Conservation (phyloP, 208 protist species). For the Jaenimonas drosophilae region DNA sequence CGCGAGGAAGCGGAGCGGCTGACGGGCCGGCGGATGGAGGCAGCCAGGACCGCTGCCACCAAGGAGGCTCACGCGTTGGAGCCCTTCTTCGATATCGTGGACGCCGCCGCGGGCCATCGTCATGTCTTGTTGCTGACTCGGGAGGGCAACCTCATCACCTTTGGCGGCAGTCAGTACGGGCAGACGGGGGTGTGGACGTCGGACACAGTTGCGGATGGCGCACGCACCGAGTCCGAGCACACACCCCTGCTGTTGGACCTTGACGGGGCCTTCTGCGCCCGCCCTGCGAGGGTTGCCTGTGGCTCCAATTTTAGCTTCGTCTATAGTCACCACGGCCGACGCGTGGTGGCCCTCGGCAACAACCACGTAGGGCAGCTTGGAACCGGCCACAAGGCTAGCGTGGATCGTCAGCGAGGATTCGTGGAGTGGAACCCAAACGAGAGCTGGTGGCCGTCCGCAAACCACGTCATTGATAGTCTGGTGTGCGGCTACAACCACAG, state of each 20-base stretch:
- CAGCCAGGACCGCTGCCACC: neutral
- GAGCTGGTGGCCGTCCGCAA: conserved; percentile 26
- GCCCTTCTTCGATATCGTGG: conserved; percentile 27
- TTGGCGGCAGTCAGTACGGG: conserved; percentile 54
- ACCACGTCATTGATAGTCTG: conserved; percentile 17
- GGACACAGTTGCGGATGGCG: neutral
- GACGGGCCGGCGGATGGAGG: neutral
- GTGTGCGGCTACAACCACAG: conserved; percentile 54
- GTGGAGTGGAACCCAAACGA: conserved; percentile 38
- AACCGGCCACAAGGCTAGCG: conserved; percentile 29
- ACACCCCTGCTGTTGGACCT: conserved; percentile 44
- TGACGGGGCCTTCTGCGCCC: conserved; percentile 17
- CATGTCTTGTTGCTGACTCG: conserved; percentile 43
- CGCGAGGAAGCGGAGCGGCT: conserved; percentile 19
- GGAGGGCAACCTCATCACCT: conserved; percentile 54
- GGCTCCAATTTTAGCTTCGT: conserved; percentile 60
- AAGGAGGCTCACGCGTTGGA: conserved; percentile 4
- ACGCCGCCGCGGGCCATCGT: conserved; percentile 35
- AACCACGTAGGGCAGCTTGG: conserved; percentile 73
- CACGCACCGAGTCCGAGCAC: neutral
- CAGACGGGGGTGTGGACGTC: conserved; percentile 18
- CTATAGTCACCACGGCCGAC: conserved; percentile 33
- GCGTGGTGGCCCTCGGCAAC: conserved; percentile 51
- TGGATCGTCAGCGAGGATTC: conserved; percentile 30
- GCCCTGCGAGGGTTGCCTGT: conserved; percentile 16